Base-by-base conservation (phyloP, 2,329 filamentous ascomycete species). In the Diaporthe aspalathi region DNA sequence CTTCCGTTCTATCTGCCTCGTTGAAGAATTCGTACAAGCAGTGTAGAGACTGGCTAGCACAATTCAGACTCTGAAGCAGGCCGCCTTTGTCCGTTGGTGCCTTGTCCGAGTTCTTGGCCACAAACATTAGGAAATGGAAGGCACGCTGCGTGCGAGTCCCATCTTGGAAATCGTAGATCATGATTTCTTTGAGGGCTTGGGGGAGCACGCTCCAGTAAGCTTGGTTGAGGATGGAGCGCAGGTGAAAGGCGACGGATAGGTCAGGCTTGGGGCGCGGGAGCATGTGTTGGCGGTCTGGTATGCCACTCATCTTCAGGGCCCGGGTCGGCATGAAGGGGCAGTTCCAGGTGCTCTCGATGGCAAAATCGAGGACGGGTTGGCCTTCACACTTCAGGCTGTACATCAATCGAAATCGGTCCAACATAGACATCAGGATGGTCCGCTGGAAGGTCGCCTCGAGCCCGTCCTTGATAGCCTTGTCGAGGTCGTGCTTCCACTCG, bases 21-120 rank as follows among this genome's bases (percentile, higher is more conserved):
- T 62, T 57, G 50, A 70, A 67, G 52, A 70, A 66, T 27, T 70
- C 52, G 27, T 70, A 70, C 32, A 70, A 49, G 32, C 66, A 67
- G 22, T 70, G 52, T 9, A 70, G 29, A 24, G 68, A 54, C 20
- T 70, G 60, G n/a, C 40, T 70, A n/a, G 68, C 68, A 56, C 56
- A 57, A 24, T 70, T 67, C 16, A 70, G 60, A 50, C 50, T 67
- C 27, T 70, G 43, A 6, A 17, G 8, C 16, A 27, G 17, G 22
- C 32, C 52, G 45, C 29, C 56, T 16, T 43, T 27, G 9, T 70
- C 38, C 11, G 16, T 20, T 14, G 29, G 11, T 5, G 49, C 27
- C 6, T n/a, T 50, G 29, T 8, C n/a, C 38, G 38, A 9, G 24
- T 57, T 70, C 52, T 70, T 70, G 20, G 57, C 50, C 32, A 67